phyloP scores from a whole-genome alignment of 2,329 filamentous ascomycete species.

The Aspergillus intermedius region DNA sequence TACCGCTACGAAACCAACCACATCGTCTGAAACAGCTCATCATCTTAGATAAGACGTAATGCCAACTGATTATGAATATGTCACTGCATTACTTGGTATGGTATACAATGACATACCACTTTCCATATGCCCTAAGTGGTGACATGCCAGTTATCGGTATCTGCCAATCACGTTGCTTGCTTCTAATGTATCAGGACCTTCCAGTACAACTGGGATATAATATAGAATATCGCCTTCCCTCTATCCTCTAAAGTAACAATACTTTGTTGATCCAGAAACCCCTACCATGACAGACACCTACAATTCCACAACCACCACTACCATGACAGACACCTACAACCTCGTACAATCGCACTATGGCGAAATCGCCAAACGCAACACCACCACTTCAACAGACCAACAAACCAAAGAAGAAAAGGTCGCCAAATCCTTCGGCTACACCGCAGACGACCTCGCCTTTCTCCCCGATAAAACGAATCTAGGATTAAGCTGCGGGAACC shows the following conservation, averaged over 20 bases:
- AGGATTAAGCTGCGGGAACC: constrained; percentile 51
- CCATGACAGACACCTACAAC: constrained; percentile 6
- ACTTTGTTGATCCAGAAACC: neutral
- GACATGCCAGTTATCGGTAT: neutral
- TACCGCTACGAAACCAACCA: no score
- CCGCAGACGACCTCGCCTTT: constrained; percentile 40
- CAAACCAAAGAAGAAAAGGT: constrained; percentile 36
- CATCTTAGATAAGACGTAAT: no score
- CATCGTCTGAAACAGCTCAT: no score
- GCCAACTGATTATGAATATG: no score
- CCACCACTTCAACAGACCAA: constrained; percentile 31
- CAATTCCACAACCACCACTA: neutral
- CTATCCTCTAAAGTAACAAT: neutral
- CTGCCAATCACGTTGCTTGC: neutral
- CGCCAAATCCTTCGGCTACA: constrained; percentile 50
- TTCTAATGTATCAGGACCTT: neutral
- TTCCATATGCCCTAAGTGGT: neutral
- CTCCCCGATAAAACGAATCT: constrained; percentile 47
- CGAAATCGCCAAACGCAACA: constrained; percentile 8
- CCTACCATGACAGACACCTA: constrained; percentile 5
- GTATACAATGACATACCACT: no score
- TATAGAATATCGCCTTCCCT: neutral
- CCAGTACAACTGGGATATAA: neutral
- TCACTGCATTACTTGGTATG: no score
- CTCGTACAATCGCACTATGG: constrained; percentile 12